Base-by-base conservation (phyloP, 306 rosid species). In the Malus asiatica region DNA sequence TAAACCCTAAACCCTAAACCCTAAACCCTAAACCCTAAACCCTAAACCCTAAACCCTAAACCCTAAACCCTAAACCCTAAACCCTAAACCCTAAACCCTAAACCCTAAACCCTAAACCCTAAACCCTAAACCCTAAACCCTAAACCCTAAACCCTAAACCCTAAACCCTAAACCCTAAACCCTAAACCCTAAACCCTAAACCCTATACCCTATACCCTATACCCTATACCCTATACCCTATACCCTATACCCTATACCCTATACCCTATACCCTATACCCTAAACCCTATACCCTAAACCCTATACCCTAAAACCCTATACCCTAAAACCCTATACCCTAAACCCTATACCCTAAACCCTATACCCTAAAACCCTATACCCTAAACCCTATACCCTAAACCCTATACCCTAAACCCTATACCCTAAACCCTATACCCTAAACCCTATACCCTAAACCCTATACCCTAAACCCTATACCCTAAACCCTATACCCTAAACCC, bases 401-500 rank as follows among this genome's bases (percentile, higher is more conserved):
- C 72, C 32, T 30, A 3, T 3, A 30, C 32, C 32, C 32, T 30
- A 3, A 30, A 30, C 72, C 14, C 75, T 53, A 38, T 55, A 76
- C 67, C 71, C 76, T 7, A 1, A 74, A 59, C 59, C 77, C 22
- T 32, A 0, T 11, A 65, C 76, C 81, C 46, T 18, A 70, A 62
- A 60, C 77, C 81, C 72, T 63, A 71, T 71, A 78, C 57, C 73
- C 68, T 19, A 66, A 73, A 52, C 78, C 82, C 68, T 23, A 72
- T 66, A 62, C 58, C 75, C 52, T 62, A 45, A 46, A 77, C 70
- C 78, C 70, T 29, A 75, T 48, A 62, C 78, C 78, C 78, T 45
- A 45, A 44, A 30, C 53, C 72, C 72, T 22, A 3, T 42, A 68
- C 53, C 72, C 72, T 22, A 40, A 42, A 68, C 53, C 71, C 78